Evolutionary conservation across 371 early-diverging fungal species (phyloP), one percentile per base, ranked within the genome.

Genomic region (Circinella minor): DNA sequence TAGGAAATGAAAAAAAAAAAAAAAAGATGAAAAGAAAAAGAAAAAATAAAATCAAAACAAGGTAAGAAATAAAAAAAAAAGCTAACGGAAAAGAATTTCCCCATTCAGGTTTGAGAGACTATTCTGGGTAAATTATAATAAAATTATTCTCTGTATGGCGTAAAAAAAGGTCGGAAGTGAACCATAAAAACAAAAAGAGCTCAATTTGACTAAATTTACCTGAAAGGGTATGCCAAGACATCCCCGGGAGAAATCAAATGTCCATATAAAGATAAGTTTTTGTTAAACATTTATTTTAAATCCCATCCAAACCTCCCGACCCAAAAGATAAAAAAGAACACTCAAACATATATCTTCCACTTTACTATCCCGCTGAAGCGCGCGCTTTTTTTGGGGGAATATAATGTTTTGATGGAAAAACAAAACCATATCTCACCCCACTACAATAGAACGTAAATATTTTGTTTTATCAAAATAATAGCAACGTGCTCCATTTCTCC

Each of bases 141-240:
- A 43, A 43, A 49, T 61, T 34, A 63, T n/a, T 18, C 43, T 20
- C 55, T 61, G 17, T 34, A 61, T 49, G 54, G 61, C 43, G 34
- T 37, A 5, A 13, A 51, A 51, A 15, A 51, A 34, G 37, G 39
- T 59, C 55, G 46, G 59, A 57, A 46, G 61, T 46, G 59, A 3
- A 15, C 47, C 55, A 36, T 34, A 63, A 65, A 36, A 43, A 63
- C 61, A 36, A 68, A 65, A 46, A 34, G 54, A 38, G 60, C 73
- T 71, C 63, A 59, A 68, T 65, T 67, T 68, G 73, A 68, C 65
- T 68, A 72, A 72, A 72, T 72, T 72, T 66, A 68, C 73, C 67
- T 59, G 64, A 72, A 72, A 72, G 65, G 73, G 73, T 66, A 72
- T 72, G 73, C 73, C 73, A 72, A 72, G 73, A 72, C 68, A 49